Conservation (phyloP, 352 stramenopile species). For the Phytophthora brassicae region DNA sequence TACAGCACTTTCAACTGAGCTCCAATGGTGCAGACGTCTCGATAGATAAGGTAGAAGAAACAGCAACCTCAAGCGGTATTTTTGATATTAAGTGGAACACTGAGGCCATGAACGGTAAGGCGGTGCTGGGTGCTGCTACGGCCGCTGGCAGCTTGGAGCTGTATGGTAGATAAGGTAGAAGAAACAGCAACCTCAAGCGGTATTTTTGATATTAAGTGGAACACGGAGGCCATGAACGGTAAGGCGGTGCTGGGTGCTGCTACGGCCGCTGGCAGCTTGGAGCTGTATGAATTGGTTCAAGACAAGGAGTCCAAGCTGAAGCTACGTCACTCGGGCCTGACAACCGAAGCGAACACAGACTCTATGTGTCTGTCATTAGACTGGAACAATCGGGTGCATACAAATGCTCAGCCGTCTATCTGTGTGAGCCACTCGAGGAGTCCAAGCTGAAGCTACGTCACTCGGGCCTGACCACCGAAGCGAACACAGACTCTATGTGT, state of each 20-base stretch:
- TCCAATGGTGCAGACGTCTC: conserved; percentile 34
- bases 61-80: conserved; percentile 58
- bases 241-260: conserved; percentile 62
- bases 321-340: conserved; percentile 42
- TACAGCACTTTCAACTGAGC: conserved; percentile 65
- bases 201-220: conserved; percentile 88
- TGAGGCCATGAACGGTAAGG: conserved; percentile 48
- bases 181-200: conserved; percentile 54
- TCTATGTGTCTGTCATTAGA: conserved; percentile 87
- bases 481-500: conserved; percentile 58
- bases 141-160: conserved; percentile 52
- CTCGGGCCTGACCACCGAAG: conserved; percentile 42
- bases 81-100: conserved; percentile 87
- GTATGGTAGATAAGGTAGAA: conserved; percentile 50
- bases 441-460: conserved; percentile 31
- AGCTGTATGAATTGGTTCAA: conserved; percentile 55
- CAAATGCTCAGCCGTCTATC: conserved; percentile 50
- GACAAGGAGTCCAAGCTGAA: neutral
- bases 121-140: conserved; percentile 63
- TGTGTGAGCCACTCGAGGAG: conserved; percentile 83
- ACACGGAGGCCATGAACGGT: conserved; percentile 43
- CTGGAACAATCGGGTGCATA: conserved; percentile 75
- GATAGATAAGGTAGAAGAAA: conserved; percentile 49
- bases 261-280: conserved; percentile 62
- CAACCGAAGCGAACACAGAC: conserved; percentile 32